Percentiles rank a stretch among this genome's conserved stretches.
Conservation (phyloP, 208 protist genomes). For the Jaenimonas drosophilae region DNA sequence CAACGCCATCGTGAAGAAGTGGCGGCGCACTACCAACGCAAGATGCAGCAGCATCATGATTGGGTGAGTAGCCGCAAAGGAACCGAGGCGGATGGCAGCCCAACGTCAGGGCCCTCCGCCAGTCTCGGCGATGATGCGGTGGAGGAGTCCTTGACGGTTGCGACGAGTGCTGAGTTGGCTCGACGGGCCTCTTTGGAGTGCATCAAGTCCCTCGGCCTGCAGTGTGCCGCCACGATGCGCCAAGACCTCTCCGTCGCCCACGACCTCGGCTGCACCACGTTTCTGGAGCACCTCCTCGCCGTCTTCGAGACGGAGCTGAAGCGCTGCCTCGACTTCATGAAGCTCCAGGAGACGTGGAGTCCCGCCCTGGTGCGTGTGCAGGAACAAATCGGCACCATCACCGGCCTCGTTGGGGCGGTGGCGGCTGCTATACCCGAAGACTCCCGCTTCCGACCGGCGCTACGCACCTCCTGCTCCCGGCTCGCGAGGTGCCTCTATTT, state of each 20-base stretch:
- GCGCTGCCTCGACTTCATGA: constrained; percentile 1
- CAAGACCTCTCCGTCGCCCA: constrained; percentile 7
- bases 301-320: constrained; percentile 4
- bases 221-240: constrained; percentile 18
- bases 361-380: constrained; percentile 9
- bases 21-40: background rate
- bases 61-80: too few relatives aligned
- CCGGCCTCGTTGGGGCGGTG: constrained; percentile 23
- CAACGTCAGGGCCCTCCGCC: background rate
- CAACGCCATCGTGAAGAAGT: too few relatives aligned
- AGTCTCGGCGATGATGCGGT: constrained; percentile 14
- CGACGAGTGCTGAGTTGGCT: constrained; percentile 15
- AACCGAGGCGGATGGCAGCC: background rate
- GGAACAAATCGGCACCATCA: constrained; percentile 28
- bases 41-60: background rate
- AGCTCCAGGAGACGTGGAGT: background rate
- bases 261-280: constrained; percentile 11
- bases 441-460: constrained; percentile 6
- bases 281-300: constrained; percentile 3
- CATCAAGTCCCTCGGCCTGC: constrained; percentile 28
- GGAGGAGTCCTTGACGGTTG: constrained; percentile 7
- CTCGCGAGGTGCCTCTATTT: constrained; percentile 13
- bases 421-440: constrained; percentile 16
- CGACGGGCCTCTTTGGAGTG: constrained; percentile 18
- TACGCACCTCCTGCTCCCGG: background rate